Base-by-base conservation (phyloP, 805 yeast species). In the Lipomyces starkeyi region DNA sequence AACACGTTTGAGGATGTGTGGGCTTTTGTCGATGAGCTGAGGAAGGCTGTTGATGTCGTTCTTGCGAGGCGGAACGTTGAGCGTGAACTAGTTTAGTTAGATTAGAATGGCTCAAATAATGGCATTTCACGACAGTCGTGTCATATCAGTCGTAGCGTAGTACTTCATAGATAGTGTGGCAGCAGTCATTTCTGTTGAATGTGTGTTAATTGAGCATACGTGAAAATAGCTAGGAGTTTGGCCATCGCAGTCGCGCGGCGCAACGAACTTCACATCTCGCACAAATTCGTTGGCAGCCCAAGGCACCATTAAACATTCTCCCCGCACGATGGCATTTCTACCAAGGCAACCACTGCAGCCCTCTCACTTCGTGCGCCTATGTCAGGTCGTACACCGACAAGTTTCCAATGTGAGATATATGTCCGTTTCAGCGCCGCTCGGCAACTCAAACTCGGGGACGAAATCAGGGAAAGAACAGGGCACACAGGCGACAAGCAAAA, bases 1-100 rank as follows among this genome's bases (percentile, higher is more conserved):
- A 93, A 92, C 74, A 86, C 90, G 1, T 90, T 90, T 73, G 79
- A 76, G 56, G 96, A 93, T 69, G 87, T 90, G 14, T 80, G 74
- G 47, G 64, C 73, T 2, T 87, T 87, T 8, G 86, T 82, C 5
- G 69, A 77, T 27, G 70, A 80, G 25, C 74, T 92, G 2, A 78
- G 86, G 22, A 82, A 81, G 35, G 82, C 82, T 0, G 73, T 84
- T 22, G 76, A 62, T 27, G 32, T n/a, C 13, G 65, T 54, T 14
- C 3, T 53, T 17, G 49, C 49, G 22, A 43, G 49, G 49, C 13
- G 49, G 49, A 43, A 17, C 1, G 20, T n/a, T n/a, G 14, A 14
- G 17, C 40, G 3, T 37, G 17, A 0, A 14, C 40, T 3, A 1
- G 22, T 43, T 7, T 17, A 7, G 20, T 43, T 17, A 43, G 22